Base-by-base conservation (phyloP, 75 land plant genomes). In the Pinus taeda region DNA sequence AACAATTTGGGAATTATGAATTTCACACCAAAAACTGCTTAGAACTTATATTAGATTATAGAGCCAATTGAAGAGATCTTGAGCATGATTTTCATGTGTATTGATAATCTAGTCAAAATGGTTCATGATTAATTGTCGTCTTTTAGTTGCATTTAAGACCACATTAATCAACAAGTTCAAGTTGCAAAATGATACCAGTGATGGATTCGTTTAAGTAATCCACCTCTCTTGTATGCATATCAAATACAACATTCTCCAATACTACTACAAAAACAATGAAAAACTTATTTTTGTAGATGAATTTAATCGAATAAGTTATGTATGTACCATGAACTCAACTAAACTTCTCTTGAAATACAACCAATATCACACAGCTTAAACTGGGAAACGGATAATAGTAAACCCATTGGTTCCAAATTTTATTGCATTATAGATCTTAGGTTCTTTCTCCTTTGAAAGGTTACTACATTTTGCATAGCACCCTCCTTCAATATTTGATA, bases 341-440 rank as follows among this genome's bases (percentile, higher is more conserved):
- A 64, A 70, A 26, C 12, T 17, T 21, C 24, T n/a, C 57, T 67
- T 55, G 26, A 66, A 66, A 33, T 66, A 6, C 18, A 66, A 33
- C 55, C 24, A 13, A 45, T n/a, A 39, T 3, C 24, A 21, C 20
- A 2, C 21, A 0, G 3, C 3, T 56, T 12, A 33, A 20, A 26
- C 11, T 59, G 13, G 15, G 2, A 56, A 75, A 53, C 42, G 11
- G 12, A 55, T 6, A 37, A 42, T 74, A 71, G 37, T 33, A 22
- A 20, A 66, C 61, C 36, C 24, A 81, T 82, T 37, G 26, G 87
- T 85, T 57, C 85, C 87, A 76, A 85, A 85, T 74, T 79, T 83
- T 77, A 85, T 85, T 53, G 87, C 87, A 70, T 85, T 83, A 78
- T 77, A 85, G 66, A 85, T 85, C n/a, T 85, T 85, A n/a, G 85